Percentiles rank a stretch among this genome's conserved stretches.
Evolutionary conservation across 768 basidiomycete species (phyloP).

Genomic region (Naganishia kalamii): DNA sequence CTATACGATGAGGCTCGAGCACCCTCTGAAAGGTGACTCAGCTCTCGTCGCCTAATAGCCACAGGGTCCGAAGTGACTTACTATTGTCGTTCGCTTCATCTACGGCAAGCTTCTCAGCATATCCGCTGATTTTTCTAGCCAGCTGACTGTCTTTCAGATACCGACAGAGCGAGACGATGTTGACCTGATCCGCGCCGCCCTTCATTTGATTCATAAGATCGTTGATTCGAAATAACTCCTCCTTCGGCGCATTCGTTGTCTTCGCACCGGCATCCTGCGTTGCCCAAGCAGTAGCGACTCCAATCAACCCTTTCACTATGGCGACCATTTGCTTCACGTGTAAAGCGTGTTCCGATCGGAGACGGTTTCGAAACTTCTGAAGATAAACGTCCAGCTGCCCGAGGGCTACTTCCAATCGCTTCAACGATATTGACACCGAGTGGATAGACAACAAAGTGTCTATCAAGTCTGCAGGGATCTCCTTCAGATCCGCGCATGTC

Average conservation of each 20-base stretch:
- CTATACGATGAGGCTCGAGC: neutral
- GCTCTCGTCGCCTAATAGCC: neutral
- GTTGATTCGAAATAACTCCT: conserved; percentile 64
- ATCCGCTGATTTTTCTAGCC: conserved; percentile 63
- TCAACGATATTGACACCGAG: conserved; percentile 59
- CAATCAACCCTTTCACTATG: conserved; percentile 61
- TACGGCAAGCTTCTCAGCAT: conserved; percentile 60
- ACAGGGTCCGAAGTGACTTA: conserved; percentile 26
- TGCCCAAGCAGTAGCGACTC: neutral
- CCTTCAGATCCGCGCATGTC: neutral
- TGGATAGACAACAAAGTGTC: conserved; percentile 83
- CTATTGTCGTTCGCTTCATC: conserved; percentile 46
- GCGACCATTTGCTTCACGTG: conserved; percentile 72
- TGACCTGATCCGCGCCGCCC: conserved; percentile 63
- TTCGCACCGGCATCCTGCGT: neutral
- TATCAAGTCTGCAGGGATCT: conserved; percentile 62
- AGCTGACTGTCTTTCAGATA: conserved; percentile 78
- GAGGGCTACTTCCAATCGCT: conserved; percentile 58
- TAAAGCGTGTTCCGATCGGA: conserved; percentile 65
- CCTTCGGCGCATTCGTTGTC: conserved; percentile 28
- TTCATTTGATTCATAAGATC: conserved; percentile 64
- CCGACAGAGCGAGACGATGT: conserved; percentile 70
- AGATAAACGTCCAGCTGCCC: conserved; percentile 73
- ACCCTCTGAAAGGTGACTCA: neutral
- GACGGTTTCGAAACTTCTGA: conserved; percentile 65